These are phyloP conservation scores for Pythium volutum DNA, from an alignment of 352 stramenopile genomes.

Conservation along the genomic window DNA sequence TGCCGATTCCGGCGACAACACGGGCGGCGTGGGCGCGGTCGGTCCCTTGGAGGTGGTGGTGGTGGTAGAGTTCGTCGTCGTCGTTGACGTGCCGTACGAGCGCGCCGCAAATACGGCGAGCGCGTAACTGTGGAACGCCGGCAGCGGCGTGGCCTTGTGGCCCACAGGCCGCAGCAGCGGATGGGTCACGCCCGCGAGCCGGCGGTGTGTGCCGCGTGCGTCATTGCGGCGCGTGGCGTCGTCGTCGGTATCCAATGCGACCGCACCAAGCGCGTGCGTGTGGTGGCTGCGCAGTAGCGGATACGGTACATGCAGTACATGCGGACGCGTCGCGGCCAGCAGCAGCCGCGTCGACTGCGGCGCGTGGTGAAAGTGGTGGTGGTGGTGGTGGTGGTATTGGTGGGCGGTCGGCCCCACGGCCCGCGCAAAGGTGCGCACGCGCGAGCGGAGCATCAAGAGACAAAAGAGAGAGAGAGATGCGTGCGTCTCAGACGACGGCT, in stretches of 20 bases:
- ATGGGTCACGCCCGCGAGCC: slow-evolving; percentile 9
- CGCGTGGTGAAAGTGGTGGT: neutral
- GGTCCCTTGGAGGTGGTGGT: too few relatives aligned
- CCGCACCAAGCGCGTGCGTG: slow-evolving; percentile 6
- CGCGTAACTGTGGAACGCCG: slow-evolving; percentile 23
- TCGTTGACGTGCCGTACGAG: slow-evolving; percentile 41
- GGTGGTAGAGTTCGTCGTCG: too few relatives aligned
- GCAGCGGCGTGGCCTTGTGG: slow-evolving; percentile 9
- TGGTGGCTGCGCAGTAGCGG: slow-evolving; percentile 5
- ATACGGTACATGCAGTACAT: neutral
- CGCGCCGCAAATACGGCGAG: slow-evolving; percentile 31
- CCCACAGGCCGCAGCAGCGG: slow-evolving; percentile 13
- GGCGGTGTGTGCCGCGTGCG: slow-evolving; percentile 11
- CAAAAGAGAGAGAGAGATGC: neutral
- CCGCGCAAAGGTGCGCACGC: slow-evolving; percentile 22
- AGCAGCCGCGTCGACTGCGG: slow-evolving; percentile 4
- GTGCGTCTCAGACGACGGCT: neutral
- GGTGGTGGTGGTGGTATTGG: neutral
- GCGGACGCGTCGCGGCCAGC: slow-evolving; percentile 1
- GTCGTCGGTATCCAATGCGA: slow-evolving; percentile 8
- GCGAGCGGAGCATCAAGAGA: slow-evolving; percentile 24
- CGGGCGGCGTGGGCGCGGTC: slow-evolving; percentile 24
- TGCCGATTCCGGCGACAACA: slow-evolving; percentile 38
- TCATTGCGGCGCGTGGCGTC: slow-evolving; percentile 19
- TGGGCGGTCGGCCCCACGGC: slow-evolving; percentile 9